These are phyloP conservation scores for Sclerotinia nivalis DNA, from an alignment of 2,329 filamentous ascomycete genomes.

Conservation along the genomic window DNA sequence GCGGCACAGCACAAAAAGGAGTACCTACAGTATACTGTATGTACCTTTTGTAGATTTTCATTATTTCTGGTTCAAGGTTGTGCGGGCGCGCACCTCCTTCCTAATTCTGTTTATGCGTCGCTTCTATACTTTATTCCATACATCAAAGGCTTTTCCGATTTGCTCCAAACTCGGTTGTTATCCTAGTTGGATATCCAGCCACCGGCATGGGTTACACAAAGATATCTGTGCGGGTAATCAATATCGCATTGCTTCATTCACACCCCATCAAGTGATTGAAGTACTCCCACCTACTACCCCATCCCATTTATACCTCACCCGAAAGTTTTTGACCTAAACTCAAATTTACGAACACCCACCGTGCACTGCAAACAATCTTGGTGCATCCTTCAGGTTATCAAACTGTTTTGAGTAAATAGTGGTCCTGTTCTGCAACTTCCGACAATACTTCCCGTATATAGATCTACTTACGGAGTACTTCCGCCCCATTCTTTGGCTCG, in stretches of 20 bases:
- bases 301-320: conserved; percentile 12
- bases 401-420: conserved; percentile 1
- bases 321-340: neutral
- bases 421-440: neutral
- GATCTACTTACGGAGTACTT: conserved; percentile 2
- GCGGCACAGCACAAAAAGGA: conserved; percentile 2
- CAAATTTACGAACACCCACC: conserved; percentile 6
- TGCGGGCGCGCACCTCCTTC: conserved; percentile 5
- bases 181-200: conserved; percentile 16
- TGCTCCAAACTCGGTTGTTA: conserved; percentile 1
- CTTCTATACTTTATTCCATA: conserved; percentile 6
- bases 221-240: neutral
- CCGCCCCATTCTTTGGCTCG: conserved; percentile 9
- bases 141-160: neutral
- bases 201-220: conserved; percentile 23
- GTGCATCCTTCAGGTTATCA: neutral
- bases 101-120: conserved; percentile 6
- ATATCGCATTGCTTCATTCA: conserved; percentile 1
- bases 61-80: neutral
- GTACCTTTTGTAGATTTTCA: conserved; percentile 5
- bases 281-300: neutral
- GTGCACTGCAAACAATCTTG: conserved; percentile 16
- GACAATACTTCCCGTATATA: conserved; percentile 12
- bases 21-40: neutral
- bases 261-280: neutral